These are phyloP conservation scores for Tolypocladium paradoxum DNA, from an alignment of 2,329 filamentous ascomycete species.

Conservation along the genomic window DNA sequence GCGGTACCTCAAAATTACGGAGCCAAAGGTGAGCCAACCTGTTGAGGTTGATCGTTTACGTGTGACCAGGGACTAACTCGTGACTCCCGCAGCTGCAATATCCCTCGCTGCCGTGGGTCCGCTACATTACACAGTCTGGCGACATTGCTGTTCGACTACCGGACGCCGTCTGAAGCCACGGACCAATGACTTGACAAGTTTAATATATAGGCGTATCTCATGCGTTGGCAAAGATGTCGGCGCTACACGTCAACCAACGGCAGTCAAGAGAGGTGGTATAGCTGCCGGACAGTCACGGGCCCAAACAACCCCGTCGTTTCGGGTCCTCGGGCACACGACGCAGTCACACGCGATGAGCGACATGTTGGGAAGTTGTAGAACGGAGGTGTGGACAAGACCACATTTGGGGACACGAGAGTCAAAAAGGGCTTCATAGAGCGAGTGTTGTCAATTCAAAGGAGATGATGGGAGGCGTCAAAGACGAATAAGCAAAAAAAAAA, in stretches of 20 bases:
- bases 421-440: background rate
- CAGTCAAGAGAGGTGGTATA: background rate
- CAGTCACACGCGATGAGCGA: background rate
- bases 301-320: background rate
- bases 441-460: background rate
- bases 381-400: background rate
- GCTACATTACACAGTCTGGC: constrained; percentile 96
- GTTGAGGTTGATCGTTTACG: background rate
- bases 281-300: background rate
- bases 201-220: background rate
- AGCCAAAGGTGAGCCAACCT: constrained; percentile 70
- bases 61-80: no score
- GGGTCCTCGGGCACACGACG: background rate
- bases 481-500: background rate
- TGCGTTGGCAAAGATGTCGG: no score
- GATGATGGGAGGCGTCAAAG: background rate
- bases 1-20: constrained; percentile 96
- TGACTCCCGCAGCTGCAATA: constrained; percentile 69
- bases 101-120: constrained; percentile 90
- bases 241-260: no score
- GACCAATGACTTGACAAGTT: background rate
- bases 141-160: constrained; percentile 92
- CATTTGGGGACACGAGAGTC: background rate
- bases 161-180: constrained; percentile 58
- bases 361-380: background rate